Evolutionary conservation across 2,329 filamentous ascomycete species (phyloP).

Genomic region (Pestalotiopsis sp.): DNA sequence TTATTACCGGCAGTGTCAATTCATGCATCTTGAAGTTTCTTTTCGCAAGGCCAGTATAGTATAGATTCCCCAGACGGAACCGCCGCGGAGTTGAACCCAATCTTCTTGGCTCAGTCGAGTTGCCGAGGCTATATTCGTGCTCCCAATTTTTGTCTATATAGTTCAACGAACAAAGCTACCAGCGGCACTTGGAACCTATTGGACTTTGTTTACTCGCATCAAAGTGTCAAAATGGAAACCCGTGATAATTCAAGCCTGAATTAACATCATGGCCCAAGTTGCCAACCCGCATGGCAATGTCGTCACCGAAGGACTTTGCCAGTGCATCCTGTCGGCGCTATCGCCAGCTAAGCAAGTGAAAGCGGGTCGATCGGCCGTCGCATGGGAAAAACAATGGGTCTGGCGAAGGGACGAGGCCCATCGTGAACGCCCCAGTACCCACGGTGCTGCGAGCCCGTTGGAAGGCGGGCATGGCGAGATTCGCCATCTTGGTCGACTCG

Average conservation of each 20-base stretch:
- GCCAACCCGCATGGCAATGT: background rate
- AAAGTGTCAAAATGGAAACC: background rate
- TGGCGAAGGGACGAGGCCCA: background rate
- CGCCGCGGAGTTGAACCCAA: background rate
- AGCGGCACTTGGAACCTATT: background rate
- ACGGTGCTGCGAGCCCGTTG: slow-evolving; percentile 6
- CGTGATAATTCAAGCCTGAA: background rate
- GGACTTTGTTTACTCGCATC: background rate
- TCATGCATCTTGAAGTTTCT: background rate
- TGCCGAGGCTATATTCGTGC: background rate
- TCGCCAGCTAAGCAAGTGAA: slow-evolving; percentile 4
- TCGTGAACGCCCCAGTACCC: slow-evolving; percentile 12
- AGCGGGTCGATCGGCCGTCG: slow-evolving; percentile 13
- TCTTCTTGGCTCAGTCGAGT: background rate
- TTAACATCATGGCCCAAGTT: background rate
- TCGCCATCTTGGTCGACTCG: slow-evolving; percentile 2
- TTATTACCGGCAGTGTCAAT: background rate
- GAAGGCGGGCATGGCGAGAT: background rate
- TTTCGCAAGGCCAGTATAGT: background rate
- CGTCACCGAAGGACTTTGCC: background rate
- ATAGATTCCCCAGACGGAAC: background rate
- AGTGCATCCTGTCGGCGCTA: slow-evolving; percentile 12
- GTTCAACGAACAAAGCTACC: background rate
- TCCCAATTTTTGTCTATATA: background rate
- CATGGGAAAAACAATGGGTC: slow-evolving; percentile 13